Percentiles rank a stretch among this genome's conserved stretches.
These are phyloP conservation scores for Lantana camara DNA, from an alignment of 257 asterid species.

Conservation along the genomic window DNA sequence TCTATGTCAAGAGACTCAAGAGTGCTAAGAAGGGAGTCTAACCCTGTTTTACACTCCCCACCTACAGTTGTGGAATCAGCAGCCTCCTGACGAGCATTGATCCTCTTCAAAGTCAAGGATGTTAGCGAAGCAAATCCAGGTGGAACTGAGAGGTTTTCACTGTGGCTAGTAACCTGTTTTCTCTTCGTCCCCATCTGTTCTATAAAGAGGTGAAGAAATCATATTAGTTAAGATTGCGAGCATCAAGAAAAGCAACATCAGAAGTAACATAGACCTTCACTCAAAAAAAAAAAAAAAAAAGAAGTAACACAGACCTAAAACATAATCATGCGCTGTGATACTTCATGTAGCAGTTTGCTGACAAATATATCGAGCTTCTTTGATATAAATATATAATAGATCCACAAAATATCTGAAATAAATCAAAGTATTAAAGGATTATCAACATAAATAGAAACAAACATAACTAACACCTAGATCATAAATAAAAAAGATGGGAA, in stretches of 20 bases:
- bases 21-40: slow-evolving; percentile 31
- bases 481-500: not conserved
- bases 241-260: slow-evolving; percentile 10
- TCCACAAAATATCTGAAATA: slow-evolving; percentile 1
- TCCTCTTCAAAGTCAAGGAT: slow-evolving; percentile 54
- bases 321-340: not conserved
- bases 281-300: too few species aligned
- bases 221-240: not conserved
- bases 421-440: not conserved
- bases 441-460: not conserved
- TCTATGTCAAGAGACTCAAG: slow-evolving; percentile 37
- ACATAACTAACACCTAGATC: not conserved
- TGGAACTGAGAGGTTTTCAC: slow-evolving; percentile 46
- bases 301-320: slow-evolving; percentile 16
- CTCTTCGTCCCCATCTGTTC: slow-evolving; percentile 50
- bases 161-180: slow-evolving; percentile 17
- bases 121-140: slow-evolving; percentile 82
- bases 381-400: not conserved
- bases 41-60: slow-evolving; percentile 23
- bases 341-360: slow-evolving; percentile 17
- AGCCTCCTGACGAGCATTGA: slow-evolving; percentile 26
- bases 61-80: slow-evolving; percentile 27
- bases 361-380: not conserved
- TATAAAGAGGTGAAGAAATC: slow-evolving; percentile 6
- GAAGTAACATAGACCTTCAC: slow-evolving; percentile 12